Percentiles rank a stretch among this genome's conserved stretches.
Evolutionary conservation across 2,329 filamentous ascomycete genomes (phyloP).

Genomic region (Claviceps humidiphila): DNA sequence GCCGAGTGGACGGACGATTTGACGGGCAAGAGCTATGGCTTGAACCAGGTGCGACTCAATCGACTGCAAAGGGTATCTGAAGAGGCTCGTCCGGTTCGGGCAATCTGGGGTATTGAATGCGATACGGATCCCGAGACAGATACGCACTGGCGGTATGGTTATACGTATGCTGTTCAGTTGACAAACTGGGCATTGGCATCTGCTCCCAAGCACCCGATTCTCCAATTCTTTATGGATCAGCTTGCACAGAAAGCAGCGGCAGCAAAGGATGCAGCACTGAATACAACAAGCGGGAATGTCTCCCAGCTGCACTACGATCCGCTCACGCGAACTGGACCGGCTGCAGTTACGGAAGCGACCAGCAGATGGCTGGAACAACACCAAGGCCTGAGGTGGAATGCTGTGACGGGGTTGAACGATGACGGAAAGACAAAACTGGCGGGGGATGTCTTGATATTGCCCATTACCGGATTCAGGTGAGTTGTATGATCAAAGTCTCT

Average conservation of each 20-base stretch:
- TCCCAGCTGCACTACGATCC: constrained; percentile 7
- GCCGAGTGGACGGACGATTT: constrained; percentile 1
- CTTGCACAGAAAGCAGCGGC: constrained; percentile 6
- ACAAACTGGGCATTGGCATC: constrained; percentile 13
- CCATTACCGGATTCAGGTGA: constrained; percentile 13
- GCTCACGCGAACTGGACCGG: constrained; percentile 11
- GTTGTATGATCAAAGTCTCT: background rate
- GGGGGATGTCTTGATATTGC: constrained; percentile 9
- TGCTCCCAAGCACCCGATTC: constrained; percentile 9
- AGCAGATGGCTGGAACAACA: constrained; percentile 9
- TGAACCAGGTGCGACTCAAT: background rate
- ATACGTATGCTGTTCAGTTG: constrained; percentile 11
- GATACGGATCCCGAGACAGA: constrained; percentile 9
- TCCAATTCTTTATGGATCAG: constrained; percentile 9
- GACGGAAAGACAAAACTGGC: constrained; percentile 11
- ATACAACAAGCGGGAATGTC: background rate
- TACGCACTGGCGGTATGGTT: constrained; percentile 12
- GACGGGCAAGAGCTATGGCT: constrained; percentile 1
- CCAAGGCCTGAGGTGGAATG: constrained; percentile 10
- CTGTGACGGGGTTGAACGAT: constrained; percentile 10
- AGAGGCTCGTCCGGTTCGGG: background rate
- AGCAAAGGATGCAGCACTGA: background rate
- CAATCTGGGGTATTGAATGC: constrained; percentile 4
- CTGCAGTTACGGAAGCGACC: constrained; percentile 12
- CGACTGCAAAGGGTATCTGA: background rate